These are phyloP conservation scores for Zea mays DNA, from an alignment of 176 grass and related monocot genomes.

Conservation along the genomic window Zm-B73-REFERENCE-NAM-5.0 NC_050097.1:218585001-218585500, in stretches of 20 bases:
- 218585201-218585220: conserved; percentile 89
- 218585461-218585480: conserved; percentile 89
- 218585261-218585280: conserved; percentile 87
- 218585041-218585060: too few species aligned
- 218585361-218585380: conserved; percentile 88
- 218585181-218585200: conserved; percentile 67
- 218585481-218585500: conserved; percentile 60
- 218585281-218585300: conserved; percentile 82
- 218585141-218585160: too few species aligned
- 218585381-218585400: conserved; percentile 52
- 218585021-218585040: too few species aligned
- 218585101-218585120: too few species aligned
- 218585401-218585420: conserved; percentile 77
- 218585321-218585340: conserved; percentile 64
- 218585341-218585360: conserved; percentile 73
- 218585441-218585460: conserved; percentile 78
- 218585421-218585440: conserved; percentile 85
- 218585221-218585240: conserved; percentile 55
- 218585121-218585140: too few species aligned
- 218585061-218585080: too few species aligned
- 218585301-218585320: conserved; percentile 77
- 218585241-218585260: conserved; percentile 60
- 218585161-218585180: too few species aligned
- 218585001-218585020: too few species aligned
- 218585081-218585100: too few species aligned